Conservation (phyloP, 2,329 filamentous ascomycete species). For the Dactylellina leptospora region DNA sequence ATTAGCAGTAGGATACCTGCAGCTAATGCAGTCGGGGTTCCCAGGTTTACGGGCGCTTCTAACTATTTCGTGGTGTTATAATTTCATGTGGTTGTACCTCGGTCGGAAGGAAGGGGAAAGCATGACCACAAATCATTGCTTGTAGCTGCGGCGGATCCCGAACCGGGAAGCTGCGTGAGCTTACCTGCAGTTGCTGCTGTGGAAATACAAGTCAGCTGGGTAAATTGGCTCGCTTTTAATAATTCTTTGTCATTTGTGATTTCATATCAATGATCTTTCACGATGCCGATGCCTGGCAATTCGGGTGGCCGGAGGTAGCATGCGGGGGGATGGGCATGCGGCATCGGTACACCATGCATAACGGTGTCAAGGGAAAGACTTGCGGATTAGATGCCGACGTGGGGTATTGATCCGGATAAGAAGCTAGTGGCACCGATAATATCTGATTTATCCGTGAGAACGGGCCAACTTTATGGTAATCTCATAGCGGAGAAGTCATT, state of each 20-base stretch:
- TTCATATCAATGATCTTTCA: not conserved
- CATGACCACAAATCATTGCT: not conserved
- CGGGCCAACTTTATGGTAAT: not conserved
- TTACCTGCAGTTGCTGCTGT: not conserved
- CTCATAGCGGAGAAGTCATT: no score
- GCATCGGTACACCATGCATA: not conserved
- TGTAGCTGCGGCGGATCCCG: conserved; percentile 35
- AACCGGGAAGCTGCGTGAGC: conserved; percentile 41
- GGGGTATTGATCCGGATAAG: conserved; percentile 46
- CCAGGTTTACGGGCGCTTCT: conserved; percentile 2
- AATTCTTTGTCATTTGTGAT: conserved; percentile 8
- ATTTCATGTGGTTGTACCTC: conserved; percentile 54
- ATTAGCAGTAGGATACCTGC: not conserved
- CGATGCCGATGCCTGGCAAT: conserved; percentile 4
- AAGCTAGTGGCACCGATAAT: not conserved
- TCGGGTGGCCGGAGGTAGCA: conserved; percentile 34
- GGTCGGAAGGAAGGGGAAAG: conserved; percentile 48
- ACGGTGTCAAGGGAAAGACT: not conserved
- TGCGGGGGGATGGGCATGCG: conserved; percentile 19
- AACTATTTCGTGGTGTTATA: conserved; percentile 11
- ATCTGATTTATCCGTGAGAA: conserved; percentile 7
- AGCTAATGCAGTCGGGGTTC: not conserved
- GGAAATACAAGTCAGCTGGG: conserved; percentile 27
- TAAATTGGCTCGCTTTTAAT: conserved; percentile 22
- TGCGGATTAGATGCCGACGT: not conserved